Base-by-base conservation (phyloP, 2,329 filamentous ascomycete genomes). In the Aspergillus intermedius region DNA sequence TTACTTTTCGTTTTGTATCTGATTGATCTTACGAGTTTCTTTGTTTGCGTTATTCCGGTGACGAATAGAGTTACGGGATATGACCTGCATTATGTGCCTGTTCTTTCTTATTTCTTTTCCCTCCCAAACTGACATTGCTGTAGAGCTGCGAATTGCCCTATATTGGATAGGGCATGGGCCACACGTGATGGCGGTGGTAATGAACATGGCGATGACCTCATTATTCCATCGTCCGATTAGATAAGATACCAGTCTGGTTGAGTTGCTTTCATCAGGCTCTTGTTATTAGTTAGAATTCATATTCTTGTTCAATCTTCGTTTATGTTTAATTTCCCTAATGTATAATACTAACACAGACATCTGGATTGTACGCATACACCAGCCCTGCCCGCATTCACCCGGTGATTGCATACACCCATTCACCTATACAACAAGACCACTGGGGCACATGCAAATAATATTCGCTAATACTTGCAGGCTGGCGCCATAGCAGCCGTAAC, bases 401-500 rank as follows among this genome's bases (percentile, higher is more conserved):
- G 35, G 47, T 47, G 34, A 21, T 28, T 23, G 22, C 9, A 40
- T 43, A 39, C 19, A 22, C 23, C 15, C n/a, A 21, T 10, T 6
- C n/a, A 35, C n/a, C 22, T 15, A 19, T 35, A 4, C 37, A 12
- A 37, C 39, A 39, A 54, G 45, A 9, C 21, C 13, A 41, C 17
- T 17, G 6, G n/a, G 3, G 4, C 7, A 35, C 5, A 35, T 15
- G 34, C 25, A 30, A 30, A 7, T 30, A 37, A 7, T 19, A 5
- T 5, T 35, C 45, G 19, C n/a, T 12, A 23, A 23, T 39, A 8
- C 5, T 17, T 13, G 48, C 43, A 93, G 87, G 88, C 90, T 42
- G 90, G 90, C 48, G 89, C 88, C 47, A 78, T 87, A 47, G 90
- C 90, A 54, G 91, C 89, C 22, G 89, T 95, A 64, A 85, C 86